Percentiles rank a stretch among this genome's conserved stretches.
Evolutionary conservation across 1,139 yeast genomes (phyloP).

Genomic region (Geotrichum reessii): DNA sequence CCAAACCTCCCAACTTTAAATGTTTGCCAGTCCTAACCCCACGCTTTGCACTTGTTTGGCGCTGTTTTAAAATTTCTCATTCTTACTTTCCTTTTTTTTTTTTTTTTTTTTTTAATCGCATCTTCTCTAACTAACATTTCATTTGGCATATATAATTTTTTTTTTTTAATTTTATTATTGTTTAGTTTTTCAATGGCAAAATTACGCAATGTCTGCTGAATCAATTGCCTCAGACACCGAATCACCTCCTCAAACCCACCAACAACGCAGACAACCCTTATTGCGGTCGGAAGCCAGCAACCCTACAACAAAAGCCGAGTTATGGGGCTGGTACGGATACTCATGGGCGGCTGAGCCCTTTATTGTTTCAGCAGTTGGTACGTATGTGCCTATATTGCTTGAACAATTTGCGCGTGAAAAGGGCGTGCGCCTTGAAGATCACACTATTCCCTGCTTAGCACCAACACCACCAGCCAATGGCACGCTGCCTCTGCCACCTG

Average conservation of each 20-base stretch:
- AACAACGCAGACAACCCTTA: neutral
- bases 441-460: conserved; percentile 41
- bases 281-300: conserved; percentile 13
- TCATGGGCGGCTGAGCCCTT: conserved; percentile 72
- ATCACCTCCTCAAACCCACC: neutral
- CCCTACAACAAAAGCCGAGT: conserved; percentile 22
- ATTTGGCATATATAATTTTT: too few species aligned
- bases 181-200: too few species aligned
- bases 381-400: conserved; percentile 59
- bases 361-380: conserved; percentile 64
- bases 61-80: too few species aligned
- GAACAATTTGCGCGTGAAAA: conserved; percentile 57
- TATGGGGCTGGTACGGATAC: conserved; percentile 42
- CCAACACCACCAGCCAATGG: conserved; percentile 29
- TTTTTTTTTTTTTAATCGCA: neutral
- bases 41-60: neutral
- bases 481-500: conserved; percentile 16
- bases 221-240: neutral
- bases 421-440: conserved; percentile 41
- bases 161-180: too few species aligned
- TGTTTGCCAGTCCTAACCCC: neutral
- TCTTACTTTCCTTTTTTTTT: neutral
- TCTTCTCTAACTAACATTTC: too few species aligned
- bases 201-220: neutral
- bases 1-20: neutral